Percentiles rank a stretch among this genome's conserved stretches.
Evolutionary conservation across 2,329 filamentous ascomycete species (phyloP).

Genomic region (Atkinsonella texensis): DNA sequence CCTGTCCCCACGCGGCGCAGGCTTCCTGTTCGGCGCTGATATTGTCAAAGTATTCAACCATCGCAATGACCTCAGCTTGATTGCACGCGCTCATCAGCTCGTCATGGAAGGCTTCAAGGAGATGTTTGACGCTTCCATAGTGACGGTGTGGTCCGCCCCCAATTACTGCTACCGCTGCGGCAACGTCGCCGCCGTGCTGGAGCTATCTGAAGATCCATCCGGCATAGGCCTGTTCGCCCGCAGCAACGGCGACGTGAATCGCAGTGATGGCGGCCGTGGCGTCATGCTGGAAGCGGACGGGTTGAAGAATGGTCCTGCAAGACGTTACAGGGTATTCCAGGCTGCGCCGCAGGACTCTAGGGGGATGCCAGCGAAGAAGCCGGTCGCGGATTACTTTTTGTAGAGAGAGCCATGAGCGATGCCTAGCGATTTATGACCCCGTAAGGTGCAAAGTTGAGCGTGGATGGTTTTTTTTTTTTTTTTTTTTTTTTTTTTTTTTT

Average conservation of each 20-base stretch:
- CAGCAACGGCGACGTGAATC: conserved; percentile 57
- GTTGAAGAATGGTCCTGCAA: conserved; percentile 57
- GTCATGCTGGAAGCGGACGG: conserved; percentile 36
- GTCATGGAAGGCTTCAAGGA: conserved; percentile 99
- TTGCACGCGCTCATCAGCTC: conserved; percentile 89
- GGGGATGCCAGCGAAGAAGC: conserved; percentile 98
- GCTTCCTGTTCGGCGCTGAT: conserved; percentile 89
- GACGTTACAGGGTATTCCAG: conserved; percentile 90
- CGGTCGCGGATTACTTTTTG: conserved; percentile 93
- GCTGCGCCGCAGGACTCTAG: conserved; percentile 90
- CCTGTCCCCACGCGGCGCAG: conserved; percentile 81
- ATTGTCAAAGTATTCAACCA: conserved; percentile 97
- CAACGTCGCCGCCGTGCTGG: conserved; percentile 89
- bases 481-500: not conserved
- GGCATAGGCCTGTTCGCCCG: conserved; percentile 58
- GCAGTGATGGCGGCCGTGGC: conserved; percentile 39
- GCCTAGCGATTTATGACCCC: no score
- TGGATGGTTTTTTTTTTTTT: not conserved
- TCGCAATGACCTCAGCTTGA: conserved; percentile 80
- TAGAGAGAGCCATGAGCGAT: conserved; percentile 17
- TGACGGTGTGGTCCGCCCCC: conserved; percentile 96
- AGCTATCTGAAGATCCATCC: conserved; percentile 78
- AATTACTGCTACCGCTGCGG: conserved; percentile 97
- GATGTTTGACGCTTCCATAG: conserved; percentile 93
- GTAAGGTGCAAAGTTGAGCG: not conserved